Percentiles rank a stretch among this genome's conserved stretches.
Evolutionary conservation across 441 rosid genomes (phyloP).

Genomic region (Euphorbia celastroides): DNA sequence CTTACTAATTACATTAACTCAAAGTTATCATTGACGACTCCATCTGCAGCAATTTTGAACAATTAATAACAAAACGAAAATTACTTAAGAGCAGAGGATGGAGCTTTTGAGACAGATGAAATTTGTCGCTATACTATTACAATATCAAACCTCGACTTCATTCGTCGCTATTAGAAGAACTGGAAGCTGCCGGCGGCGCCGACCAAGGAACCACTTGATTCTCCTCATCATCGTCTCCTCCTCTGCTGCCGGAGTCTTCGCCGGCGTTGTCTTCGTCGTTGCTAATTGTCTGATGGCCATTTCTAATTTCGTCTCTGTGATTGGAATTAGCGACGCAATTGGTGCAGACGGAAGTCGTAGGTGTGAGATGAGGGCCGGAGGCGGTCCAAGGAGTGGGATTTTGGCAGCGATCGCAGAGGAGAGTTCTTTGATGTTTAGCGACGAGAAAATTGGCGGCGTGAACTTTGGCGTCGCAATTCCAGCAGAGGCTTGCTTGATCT

Average conservation of each 20-base stretch:
- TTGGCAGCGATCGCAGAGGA: constrained; percentile 68
- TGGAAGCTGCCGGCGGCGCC: constrained; percentile 22
- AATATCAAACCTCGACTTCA: constrained; percentile 14
- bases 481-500: constrained; percentile 79
- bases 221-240: constrained; percentile 13
- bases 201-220: constrained; percentile 45
- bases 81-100: constrained; percentile 12
- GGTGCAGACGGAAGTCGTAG: constrained; percentile 54
- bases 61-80: not conserved
- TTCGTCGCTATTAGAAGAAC: constrained; percentile 25
- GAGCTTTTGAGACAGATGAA: constrained; percentile 11
- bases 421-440: constrained; percentile 64
- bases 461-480: constrained; percentile 76
- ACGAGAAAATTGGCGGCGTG: constrained; percentile 93
- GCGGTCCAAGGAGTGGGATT: constrained; percentile 75
- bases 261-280: not conserved
- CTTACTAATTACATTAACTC: not conserved
- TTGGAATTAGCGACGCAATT: constrained; percentile 29
- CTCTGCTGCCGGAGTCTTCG: not conserved
- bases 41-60: not conserved
- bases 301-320: not conserved
- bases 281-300: not conserved
- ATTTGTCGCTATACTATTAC: constrained; percentile 3
- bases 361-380: constrained; percentile 58
- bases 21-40: not conserved